Evolutionary conservation across 352 stramenopile genomes (phyloP).

Genomic region (Pythium brachiatum): DNA sequence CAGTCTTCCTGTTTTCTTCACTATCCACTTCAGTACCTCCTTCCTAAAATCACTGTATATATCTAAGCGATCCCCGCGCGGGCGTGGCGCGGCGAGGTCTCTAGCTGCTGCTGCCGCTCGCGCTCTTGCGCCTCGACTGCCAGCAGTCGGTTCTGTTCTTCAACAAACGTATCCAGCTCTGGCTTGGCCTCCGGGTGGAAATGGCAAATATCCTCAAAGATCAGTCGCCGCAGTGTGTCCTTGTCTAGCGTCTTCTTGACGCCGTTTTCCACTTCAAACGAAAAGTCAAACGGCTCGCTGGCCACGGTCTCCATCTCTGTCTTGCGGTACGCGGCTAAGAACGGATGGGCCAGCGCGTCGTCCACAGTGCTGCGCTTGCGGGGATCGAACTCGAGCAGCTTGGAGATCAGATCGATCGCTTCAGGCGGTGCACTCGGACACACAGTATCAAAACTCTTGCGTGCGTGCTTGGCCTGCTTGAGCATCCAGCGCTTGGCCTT

Average conservation of each 20-base stretch:
- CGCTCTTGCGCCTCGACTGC: constrained; percentile 26
- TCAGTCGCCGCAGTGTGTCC: constrained; percentile 70
- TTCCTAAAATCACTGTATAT: background rate
- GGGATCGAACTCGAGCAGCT: constrained; percentile 90
- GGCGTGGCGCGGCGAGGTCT: constrained; percentile 14
- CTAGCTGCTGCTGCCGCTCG: constrained; percentile 21
- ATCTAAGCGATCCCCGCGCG: constrained; percentile 23
- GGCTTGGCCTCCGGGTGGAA: constrained; percentile 71
- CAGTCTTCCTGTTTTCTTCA: background rate
- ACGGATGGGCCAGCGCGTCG: constrained; percentile 74
- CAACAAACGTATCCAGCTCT: constrained; percentile 53
- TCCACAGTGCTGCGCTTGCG: constrained; percentile 66
- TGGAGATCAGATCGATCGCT: constrained; percentile 81
- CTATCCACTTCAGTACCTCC: too few species aligned
- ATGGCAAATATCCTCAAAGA: constrained; percentile 85
- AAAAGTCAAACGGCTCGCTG: constrained; percentile 67
- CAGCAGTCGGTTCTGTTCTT: constrained; percentile 45
- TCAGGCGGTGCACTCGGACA: constrained; percentile 57
- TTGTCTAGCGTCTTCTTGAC: constrained; percentile 61
- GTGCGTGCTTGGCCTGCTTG: constrained; percentile 62
- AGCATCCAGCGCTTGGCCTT: constrained; percentile 84
- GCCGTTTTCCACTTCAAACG: constrained; percentile 66
- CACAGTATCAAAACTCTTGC: constrained; percentile 43
- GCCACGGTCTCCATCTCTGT: constrained; percentile 44
- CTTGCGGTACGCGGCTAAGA: constrained; percentile 64